Evolutionary conservation across 371 early-diverging fungal species (phyloP).

Genomic region (Mucor indicus): DNA sequence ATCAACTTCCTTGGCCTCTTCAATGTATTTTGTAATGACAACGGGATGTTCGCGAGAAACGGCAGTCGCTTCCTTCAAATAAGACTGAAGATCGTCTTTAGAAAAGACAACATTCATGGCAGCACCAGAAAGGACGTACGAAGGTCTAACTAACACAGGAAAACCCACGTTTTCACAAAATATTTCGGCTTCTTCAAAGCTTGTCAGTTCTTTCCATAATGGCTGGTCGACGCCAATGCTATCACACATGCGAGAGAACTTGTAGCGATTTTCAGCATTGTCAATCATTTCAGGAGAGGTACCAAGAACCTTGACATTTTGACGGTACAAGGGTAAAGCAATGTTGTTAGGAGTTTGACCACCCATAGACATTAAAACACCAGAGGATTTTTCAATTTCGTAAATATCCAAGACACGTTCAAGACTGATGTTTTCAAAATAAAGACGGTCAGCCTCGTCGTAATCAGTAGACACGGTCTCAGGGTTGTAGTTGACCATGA

Average conservation of each 20-base stretch:
- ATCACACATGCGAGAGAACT: slow-evolving; percentile 93
- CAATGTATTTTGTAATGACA: slow-evolving; percentile 93
- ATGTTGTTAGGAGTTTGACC: slow-evolving; percentile 96
- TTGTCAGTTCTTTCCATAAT: slow-evolving; percentile 88
- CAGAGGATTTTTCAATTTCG: slow-evolving; percentile 76
- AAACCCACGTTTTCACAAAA: slow-evolving; percentile 87
- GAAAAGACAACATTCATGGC: slow-evolving; percentile 95
- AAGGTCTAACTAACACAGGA: slow-evolving; percentile 94
- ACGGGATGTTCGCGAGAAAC: slow-evolving; percentile 92
- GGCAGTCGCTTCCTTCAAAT: slow-evolving; percentile 78
- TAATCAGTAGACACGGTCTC: slow-evolving; percentile 97
- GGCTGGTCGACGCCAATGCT: slow-evolving; percentile 95
- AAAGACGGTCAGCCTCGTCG: slow-evolving; percentile 94
- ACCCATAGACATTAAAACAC: slow-evolving; percentile 90
- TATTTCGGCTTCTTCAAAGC: slow-evolving; percentile 72
- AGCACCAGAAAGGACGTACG: slow-evolving; percentile 94
- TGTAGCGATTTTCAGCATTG: slow-evolving; percentile 91
- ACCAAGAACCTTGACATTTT: slow-evolving; percentile 88
- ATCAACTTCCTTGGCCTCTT: slow-evolving; percentile 94
- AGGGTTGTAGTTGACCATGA: slow-evolving; percentile 97
- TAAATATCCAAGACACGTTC: slow-evolving; percentile 95
- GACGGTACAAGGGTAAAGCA: slow-evolving; percentile 80
- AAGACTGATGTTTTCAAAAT: slow-evolving; percentile 89
- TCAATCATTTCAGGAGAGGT: slow-evolving; percentile 94
- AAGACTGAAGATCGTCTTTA: slow-evolving; percentile 71